Evolutionary conservation across 2,329 filamentous ascomycete species (phyloP).

Genomic region (Fusarium sulawesiense): DNA sequence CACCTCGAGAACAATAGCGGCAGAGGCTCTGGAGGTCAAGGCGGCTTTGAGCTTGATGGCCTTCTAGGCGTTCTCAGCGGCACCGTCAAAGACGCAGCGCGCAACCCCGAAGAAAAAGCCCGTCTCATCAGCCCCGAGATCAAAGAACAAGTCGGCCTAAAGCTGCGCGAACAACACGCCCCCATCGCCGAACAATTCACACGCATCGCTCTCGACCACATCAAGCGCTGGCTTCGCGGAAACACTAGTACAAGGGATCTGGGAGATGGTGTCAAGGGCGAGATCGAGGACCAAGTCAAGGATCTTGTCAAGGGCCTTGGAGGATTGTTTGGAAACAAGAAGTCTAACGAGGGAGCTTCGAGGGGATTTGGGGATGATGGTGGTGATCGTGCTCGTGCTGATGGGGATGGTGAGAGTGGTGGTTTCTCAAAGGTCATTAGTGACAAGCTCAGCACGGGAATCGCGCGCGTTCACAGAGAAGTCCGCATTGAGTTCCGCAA

Average conservation of each 20-base stretch:
- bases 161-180: conserved; percentile 56
- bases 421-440: conserved; percentile 59
- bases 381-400: conserved; percentile 42
- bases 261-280: conserved; percentile 57
- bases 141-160: conserved; percentile 56
- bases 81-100: conserved; percentile 57
- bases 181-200: conserved; percentile 60
- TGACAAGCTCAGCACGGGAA: conserved; percentile 58
- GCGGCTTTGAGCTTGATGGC: conserved; percentile 55
- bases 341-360: conserved; percentile 49
- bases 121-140: conserved; percentile 60
- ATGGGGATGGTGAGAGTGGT: conserved; percentile 44
- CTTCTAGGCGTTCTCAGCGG: conserved; percentile 56
- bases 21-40: conserved; percentile 44
- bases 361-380: conserved; percentile 46
- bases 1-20: conserved; percentile 50
- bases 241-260: conserved; percentile 56
- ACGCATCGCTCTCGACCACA: conserved; percentile 58
- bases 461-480: conserved; percentile 57
- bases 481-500: conserved; percentile 60
- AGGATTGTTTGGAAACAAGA: conserved; percentile 55
- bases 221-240: conserved; percentile 59
- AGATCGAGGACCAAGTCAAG: conserved; percentile 59
- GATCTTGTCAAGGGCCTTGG: conserved; percentile 58
- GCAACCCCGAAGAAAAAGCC: conserved; percentile 60